A percentile compares a stretch with the other conserved stretches of the same genome.
Conservation (phyloP, 2,329 filamentous ascomycete genomes). For the Aotearoamyces nothofagi region DNA sequence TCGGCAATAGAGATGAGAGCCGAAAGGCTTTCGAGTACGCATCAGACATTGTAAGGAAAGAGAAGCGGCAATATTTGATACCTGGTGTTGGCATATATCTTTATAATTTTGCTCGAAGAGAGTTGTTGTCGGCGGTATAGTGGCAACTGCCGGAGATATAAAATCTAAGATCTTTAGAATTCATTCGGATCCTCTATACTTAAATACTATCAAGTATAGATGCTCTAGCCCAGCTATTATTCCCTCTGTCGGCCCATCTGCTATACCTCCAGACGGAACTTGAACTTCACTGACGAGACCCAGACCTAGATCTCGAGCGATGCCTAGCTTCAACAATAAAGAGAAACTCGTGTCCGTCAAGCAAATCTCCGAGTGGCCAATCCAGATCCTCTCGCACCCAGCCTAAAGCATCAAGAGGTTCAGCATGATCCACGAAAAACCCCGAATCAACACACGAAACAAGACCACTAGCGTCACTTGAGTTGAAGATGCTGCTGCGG, state of each 20-base stretch:
- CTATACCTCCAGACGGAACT: too few relatives aligned
- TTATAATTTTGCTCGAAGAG: not conserved
- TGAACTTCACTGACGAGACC: too few relatives aligned
- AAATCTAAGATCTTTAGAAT: too few relatives aligned
- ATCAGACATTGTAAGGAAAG: not conserved
- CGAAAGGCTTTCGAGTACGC: not conserved
- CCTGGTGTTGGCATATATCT: conserved; percentile 1
- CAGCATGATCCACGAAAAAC: conserved; percentile 24
- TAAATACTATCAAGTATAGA: too few relatives aligned
- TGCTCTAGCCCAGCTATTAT: too few relatives aligned
- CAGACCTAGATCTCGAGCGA: conserved; percentile 12
- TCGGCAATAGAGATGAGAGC: conserved; percentile 1
- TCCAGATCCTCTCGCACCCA: conserved; percentile 13
- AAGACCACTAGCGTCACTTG: conserved; percentile 15
- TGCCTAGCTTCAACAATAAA: conserved; percentile 15
- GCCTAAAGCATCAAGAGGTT: conserved; percentile 19
- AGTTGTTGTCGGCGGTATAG: not conserved
- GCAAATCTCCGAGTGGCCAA: conserved; percentile 21
- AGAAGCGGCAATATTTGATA: not conserved
- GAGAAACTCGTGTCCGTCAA: conserved; percentile 8
- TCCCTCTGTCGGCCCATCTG: too few relatives aligned
- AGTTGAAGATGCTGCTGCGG: conserved; percentile 19
- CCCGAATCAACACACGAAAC: conserved; percentile 20
- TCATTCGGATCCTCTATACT: too few relatives aligned
- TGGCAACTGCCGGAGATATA: conserved; percentile 1